phyloP scores from a whole-genome alignment of 2,329 filamentous ascomycete genomes.

The Sarocladiaceae sp. region DNA sequence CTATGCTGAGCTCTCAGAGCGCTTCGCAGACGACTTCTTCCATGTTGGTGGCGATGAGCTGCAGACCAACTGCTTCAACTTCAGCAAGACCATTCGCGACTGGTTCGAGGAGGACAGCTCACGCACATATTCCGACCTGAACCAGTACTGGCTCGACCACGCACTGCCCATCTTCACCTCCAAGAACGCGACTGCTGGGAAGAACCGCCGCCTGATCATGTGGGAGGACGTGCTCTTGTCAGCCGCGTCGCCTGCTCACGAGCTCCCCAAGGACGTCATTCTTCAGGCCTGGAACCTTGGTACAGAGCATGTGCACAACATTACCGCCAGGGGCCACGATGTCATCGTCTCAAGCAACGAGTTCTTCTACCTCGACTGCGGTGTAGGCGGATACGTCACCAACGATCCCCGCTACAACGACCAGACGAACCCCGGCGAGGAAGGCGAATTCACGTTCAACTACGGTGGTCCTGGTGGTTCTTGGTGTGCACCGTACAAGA shows the following conservation, averaged over 20 bases:
- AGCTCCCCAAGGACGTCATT: conserved; percentile 60
- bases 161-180: conserved; percentile 27
- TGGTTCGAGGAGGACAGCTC: conserved; percentile 46
- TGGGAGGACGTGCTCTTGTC: conserved; percentile 82
- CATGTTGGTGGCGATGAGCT: conserved; percentile 87
- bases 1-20: conserved; percentile 70
- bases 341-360: conserved; percentile 72
- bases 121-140: conserved; percentile 64
- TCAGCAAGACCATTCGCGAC: conserved; percentile 39
- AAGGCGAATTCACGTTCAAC: conserved; percentile 61
- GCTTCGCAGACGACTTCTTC: conserved; percentile 64
- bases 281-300: conserved; percentile 73
- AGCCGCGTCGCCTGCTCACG: conserved; percentile 51
- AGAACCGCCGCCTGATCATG: conserved; percentile 59
- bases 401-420: conserved; percentile 7
- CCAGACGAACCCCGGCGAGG: conserved; percentile 31
- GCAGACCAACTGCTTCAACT: conserved; percentile 64
- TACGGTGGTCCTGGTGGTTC: conserved; percentile 35
- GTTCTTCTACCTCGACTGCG: conserved; percentile 81
- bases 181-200: conserved; percentile 38
- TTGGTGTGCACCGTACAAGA: conserved; percentile 75
- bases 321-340: conserved; percentile 59
- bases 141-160: conserved; percentile 66
- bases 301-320: conserved; percentile 51
- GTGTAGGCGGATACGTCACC: conserved; percentile 66